Evolutionary conservation across 2,329 filamentous ascomycete species (phyloP), one percentile per base, ranked within the genome.

Genomic region (Intubia oerlemansii): DNA sequence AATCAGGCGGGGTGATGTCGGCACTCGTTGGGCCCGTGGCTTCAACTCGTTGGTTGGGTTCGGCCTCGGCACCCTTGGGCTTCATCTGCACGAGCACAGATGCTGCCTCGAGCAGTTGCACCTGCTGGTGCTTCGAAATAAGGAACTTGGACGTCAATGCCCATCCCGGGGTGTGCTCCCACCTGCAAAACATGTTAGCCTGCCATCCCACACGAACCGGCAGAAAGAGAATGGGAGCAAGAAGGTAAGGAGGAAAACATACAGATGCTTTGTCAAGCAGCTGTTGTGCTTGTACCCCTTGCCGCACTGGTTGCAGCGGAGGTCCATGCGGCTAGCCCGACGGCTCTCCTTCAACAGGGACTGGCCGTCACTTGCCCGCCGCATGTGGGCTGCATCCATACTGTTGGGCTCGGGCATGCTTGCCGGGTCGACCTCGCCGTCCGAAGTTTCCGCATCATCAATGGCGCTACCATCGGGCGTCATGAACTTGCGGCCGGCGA

Each of bases 251-350:
- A 32, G 39, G 70, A 64, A 59, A 64, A 92, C 88, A 69, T 73
- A 95, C 88, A 93, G 76, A 73, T 98, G 88, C 70, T 95, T 98
- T 52, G 80, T 90, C 63, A 98, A 71, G 71, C 88, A 98, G 62
- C 88, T 95, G 71, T 84, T 91, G 66, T 98, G 88, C 72, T 98
- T 98, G 70, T 98, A 98, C 57, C 82, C 82, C 66, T 98, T 98
- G 54, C 85, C 85, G 62, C 88, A 98, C 56, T 84, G 85, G 50
- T 92, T 81, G 60, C 88, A 98, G 54, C 78, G 81, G 49, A 98
- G 69, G 52, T 95, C 85, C 45, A 73, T 70, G 45, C 72, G 68
- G 56, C 69, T 77, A 52, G 68, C 66, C 56, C 81, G 84, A 58
- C 66, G 63, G 44, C 85, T 78, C 41, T 76, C 73, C 53, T 88